phyloP scores from a whole-genome alignment of 331 rosid species.

The Phaseolus coccineus region DNA sequence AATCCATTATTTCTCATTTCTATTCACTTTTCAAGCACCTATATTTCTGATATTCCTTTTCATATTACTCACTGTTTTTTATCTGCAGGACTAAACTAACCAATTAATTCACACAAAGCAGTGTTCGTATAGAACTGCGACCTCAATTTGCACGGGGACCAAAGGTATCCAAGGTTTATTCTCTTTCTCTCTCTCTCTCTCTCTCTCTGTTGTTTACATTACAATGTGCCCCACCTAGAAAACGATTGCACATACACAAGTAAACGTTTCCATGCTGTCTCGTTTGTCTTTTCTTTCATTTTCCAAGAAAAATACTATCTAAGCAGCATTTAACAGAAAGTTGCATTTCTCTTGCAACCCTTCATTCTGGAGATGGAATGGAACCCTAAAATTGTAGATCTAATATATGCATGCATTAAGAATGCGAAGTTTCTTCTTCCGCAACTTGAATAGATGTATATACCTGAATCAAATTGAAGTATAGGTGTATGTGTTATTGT shows the following conservation, averaged over 20 bases:
- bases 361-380: background rate
- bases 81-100: slow-evolving; percentile 2
- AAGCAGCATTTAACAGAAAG: background rate
- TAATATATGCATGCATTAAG: too few relatives aligned
- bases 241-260: background rate
- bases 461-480: too few relatives aligned
- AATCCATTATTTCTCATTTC: background rate
- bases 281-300: background rate
- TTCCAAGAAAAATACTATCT: slow-evolving; percentile 10
- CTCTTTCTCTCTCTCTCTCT: background rate
- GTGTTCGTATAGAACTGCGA: background rate
- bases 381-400: background rate
- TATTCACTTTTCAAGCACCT: background rate
- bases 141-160: slow-evolving; percentile 47
- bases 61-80: background rate
- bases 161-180: slow-evolving; percentile 54
- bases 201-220: background rate
- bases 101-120: background rate
- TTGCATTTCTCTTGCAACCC: background rate
- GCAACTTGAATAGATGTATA: too few relatives aligned
- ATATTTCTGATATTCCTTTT: background rate
- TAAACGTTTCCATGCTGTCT: background rate
- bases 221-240: slow-evolving; percentile 1
- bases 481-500: background rate
- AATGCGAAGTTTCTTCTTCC: too few relatives aligned